Evolutionary conservation across 805 yeast genomes (phyloP).

Genomic region (Candida vaughaniae): DNA sequence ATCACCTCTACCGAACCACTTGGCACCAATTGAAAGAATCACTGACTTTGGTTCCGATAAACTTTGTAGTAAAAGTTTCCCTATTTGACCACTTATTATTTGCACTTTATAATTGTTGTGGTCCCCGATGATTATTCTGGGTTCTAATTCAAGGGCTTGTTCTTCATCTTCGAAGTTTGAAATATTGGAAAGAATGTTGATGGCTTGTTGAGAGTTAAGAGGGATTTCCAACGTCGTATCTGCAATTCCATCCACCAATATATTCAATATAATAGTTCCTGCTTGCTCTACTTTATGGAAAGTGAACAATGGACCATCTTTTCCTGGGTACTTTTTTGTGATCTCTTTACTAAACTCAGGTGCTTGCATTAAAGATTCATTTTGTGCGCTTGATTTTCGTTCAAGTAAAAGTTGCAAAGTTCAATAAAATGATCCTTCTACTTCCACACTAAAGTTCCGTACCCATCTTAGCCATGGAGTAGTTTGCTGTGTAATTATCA

Average conservation of each 20-base stretch:
- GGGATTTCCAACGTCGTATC: conserved; percentile 52
- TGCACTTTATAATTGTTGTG: conserved; percentile 46
- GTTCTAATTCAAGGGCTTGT: conserved; percentile 38
- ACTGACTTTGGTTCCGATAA: conserved; percentile 35
- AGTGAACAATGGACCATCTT: conserved; percentile 14
- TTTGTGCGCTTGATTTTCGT: too few species aligned
- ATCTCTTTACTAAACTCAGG: conserved; percentile 12
- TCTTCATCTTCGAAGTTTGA: conserved; percentile 13
- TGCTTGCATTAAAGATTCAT: conserved; percentile 1
- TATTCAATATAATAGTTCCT: conserved; percentile 38
- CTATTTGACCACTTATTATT: conserved; percentile 50
- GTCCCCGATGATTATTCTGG: conserved; percentile 47
- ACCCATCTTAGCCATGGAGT: too few species aligned
- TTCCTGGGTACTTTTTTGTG: conserved; percentile 7
- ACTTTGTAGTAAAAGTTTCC: conserved; percentile 34
- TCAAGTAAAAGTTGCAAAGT: too few species aligned
- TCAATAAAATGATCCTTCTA: too few species aligned
- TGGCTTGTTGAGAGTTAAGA: conserved; percentile 20
- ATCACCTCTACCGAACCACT: conserved; percentile 44
- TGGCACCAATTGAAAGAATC: conserved; percentile 45
- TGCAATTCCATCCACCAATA: conserved; percentile 44
- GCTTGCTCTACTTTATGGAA: conserved; percentile 33
- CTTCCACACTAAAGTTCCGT: too few species aligned
- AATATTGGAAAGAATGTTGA: conserved; percentile 17
- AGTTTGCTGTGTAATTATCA: too few species aligned